Evolutionary conservation across 441 rosid species (phyloP).

Genomic region (Sinapis alba): DNA sequence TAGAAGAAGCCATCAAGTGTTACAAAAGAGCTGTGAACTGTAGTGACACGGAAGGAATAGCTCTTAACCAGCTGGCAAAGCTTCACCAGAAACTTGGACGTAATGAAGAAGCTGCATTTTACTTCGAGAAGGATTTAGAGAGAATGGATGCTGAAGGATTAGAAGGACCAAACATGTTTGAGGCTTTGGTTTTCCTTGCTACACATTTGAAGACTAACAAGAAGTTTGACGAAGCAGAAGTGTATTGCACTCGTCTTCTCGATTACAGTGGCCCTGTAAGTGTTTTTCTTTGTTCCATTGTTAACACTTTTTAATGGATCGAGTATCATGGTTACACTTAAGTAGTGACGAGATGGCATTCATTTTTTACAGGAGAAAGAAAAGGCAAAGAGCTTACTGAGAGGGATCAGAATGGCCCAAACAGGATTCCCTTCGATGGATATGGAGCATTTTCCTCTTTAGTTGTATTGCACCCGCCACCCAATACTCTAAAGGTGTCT

Average conservation of each 20-base stretch:
- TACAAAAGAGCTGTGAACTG: slow-evolving; percentile 81
- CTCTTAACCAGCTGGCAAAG: slow-evolving; percentile 80
- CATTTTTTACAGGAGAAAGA: slow-evolving; percentile 76
- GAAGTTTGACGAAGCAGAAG: slow-evolving; percentile 89
- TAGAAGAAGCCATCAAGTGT: slow-evolving; percentile 92
- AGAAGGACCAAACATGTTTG: slow-evolving; percentile 89
- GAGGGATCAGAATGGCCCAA: slow-evolving; percentile 67
- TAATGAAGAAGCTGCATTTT: slow-evolving; percentile 81
- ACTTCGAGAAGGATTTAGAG: slow-evolving; percentile 83
- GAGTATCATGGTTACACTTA: background rate
- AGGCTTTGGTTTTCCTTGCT: slow-evolving; percentile 75
- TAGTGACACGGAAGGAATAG: slow-evolving; percentile 86
- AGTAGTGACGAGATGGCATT: slow-evolving; percentile 14
- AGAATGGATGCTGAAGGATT: slow-evolving; percentile 95
- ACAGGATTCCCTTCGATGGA: slow-evolving; percentile 70
- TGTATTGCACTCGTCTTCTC: slow-evolving; percentile 85
- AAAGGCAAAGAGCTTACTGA: slow-evolving; percentile 78
- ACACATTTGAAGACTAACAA: slow-evolving; percentile 61
- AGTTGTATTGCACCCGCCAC: slow-evolving; percentile 26
- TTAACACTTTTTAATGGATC: background rate
- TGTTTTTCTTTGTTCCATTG: slow-evolving; percentile 19
- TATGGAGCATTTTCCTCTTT: slow-evolving; percentile 74
- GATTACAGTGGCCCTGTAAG: slow-evolving; percentile 90
- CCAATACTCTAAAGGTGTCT: background rate
- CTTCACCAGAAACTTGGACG: slow-evolving; percentile 70